Evolutionary conservation across 176 grass and related monocot species (phyloP).

Genomic region (Zoysia japonica): DNA sequence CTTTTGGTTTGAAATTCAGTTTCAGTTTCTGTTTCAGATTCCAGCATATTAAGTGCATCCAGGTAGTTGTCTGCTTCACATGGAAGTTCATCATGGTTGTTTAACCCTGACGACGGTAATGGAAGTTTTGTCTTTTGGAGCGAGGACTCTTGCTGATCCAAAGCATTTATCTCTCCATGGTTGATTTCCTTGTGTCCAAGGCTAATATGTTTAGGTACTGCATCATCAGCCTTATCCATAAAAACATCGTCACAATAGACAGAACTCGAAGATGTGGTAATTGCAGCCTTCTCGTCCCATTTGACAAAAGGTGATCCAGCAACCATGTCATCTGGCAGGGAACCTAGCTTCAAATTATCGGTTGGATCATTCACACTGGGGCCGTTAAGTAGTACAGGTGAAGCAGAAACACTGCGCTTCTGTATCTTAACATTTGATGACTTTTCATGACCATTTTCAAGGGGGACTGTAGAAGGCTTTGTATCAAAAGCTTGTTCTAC

Average conservation of each 20-base stretch:
- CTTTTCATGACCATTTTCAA: slow-evolving; percentile 46
- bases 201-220: slow-evolving; percentile 32
- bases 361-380: slow-evolving; percentile 23
- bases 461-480: slow-evolving; percentile 43
- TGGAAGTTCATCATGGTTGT: slow-evolving; percentile 55
- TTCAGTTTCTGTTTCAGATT: slow-evolving; percentile 93
- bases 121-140: slow-evolving; percentile 54
- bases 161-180: slow-evolving; percentile 34
- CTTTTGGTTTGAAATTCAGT: slow-evolving; percentile 61
- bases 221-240: slow-evolving; percentile 61
- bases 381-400: slow-evolving; percentile 32
- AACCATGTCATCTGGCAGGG: slow-evolving; percentile 32
- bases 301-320: slow-evolving; percentile 56
- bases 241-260: slow-evolving; percentile 68
- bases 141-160: slow-evolving; percentile 50
- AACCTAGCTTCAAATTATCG: slow-evolving; percentile 52
- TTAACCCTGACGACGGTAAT: slow-evolving; percentile 49
- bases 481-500: slow-evolving; percentile 60
- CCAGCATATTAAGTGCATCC: slow-evolving; percentile 89
- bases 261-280: slow-evolving; percentile 62
- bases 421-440: slow-evolving; percentile 39
- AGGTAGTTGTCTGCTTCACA: slow-evolving; percentile 88
- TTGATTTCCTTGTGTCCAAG: slow-evolving; percentile 36
- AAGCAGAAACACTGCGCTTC: slow-evolving; percentile 31
- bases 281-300: slow-evolving; percentile 83